These are phyloP conservation scores for Globisporangium radiosum DNA, from an alignment of 352 stramenopile genomes.

Conservation along the genomic window DNA sequence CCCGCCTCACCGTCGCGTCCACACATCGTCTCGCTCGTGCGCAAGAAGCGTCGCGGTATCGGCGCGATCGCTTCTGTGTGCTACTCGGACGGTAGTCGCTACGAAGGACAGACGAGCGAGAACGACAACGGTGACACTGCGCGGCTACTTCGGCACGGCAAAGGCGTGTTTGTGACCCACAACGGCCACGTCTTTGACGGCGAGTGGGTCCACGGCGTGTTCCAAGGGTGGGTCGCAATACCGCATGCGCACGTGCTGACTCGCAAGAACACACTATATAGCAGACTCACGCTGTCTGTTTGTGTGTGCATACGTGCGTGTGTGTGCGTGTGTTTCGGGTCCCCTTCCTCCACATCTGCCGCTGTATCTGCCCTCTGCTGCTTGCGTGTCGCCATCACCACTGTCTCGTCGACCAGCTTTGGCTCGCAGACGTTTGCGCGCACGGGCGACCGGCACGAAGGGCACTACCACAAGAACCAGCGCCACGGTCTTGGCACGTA, in stretches of 20 bases:
- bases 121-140: slow-evolving; percentile 18
- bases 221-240: slow-evolving; percentile 63
- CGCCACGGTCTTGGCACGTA: slow-evolving; percentile 81
- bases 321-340: neutral
- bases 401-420: slow-evolving; percentile 35
- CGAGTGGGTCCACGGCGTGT: slow-evolving; percentile 72
- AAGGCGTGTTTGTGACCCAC: slow-evolving; percentile 42
- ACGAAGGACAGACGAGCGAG: slow-evolving; percentile 36
- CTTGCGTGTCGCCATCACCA: neutral
- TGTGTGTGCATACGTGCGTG: neutral
- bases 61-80: slow-evolving; percentile 22
- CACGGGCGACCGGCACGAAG: slow-evolving; percentile 83
- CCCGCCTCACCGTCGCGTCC: slow-evolving; percentile 2
- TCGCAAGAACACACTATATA: neutral
- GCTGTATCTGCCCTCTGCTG: slow-evolving; percentile 1
- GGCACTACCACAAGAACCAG: slow-evolving; percentile 82
- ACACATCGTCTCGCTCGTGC: slow-evolving; percentile 43
- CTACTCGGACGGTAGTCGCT: slow-evolving; percentile 67
- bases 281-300: neutral
- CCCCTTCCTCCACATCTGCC: too few relatives aligned
- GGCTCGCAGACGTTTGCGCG: slow-evolving; percentile 74
- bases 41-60: slow-evolving; percentile 32
- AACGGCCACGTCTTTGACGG: slow-evolving; percentile 73
- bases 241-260: neutral
- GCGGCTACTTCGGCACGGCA: slow-evolving; percentile 47